These are phyloP conservation scores for Camptophora hylomeconis DNA, from an alignment of 2,329 filamentous ascomycete species.

Conservation along the genomic window DNA sequence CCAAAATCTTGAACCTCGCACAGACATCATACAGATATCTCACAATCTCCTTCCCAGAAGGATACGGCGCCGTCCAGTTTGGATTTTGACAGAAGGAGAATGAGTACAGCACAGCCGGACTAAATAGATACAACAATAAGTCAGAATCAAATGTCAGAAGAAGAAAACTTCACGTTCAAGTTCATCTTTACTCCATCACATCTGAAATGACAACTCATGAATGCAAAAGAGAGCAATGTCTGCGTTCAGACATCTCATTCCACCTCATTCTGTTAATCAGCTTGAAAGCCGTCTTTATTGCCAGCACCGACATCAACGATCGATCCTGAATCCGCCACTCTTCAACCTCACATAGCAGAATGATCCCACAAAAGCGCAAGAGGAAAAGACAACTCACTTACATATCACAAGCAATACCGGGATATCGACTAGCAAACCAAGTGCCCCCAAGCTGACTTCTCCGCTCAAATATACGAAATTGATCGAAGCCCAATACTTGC, in stretches of 20 bases:
- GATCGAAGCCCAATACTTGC: slow-evolving; percentile 43
- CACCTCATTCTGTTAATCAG: too few species aligned
- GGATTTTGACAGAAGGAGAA: slow-evolving; percentile 43
- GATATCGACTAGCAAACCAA: slow-evolving; percentile 52
- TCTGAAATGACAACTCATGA: not conserved
- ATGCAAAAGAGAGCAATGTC: not conserved
- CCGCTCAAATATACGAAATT: slow-evolving; percentile 49
- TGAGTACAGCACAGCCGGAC: slow-evolving; percentile 42
- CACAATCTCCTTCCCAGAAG: slow-evolving; percentile 37
- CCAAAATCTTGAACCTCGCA: slow-evolving; percentile 36
- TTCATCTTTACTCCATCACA: too few species aligned
- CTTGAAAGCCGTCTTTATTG: too few species aligned
- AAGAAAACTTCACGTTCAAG: too few species aligned
- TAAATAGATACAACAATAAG: too few species aligned
- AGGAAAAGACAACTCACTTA: slow-evolving; percentile 16
- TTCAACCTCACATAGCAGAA: too few species aligned
- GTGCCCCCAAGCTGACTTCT: slow-evolving; percentile 47
- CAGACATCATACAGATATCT: slow-evolving; percentile 42
- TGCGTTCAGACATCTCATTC: too few species aligned
- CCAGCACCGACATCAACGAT: too few species aligned
- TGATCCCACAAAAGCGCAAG: too few species aligned
- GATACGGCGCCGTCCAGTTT: slow-evolving; percentile 37
- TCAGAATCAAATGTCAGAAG: too few species aligned
- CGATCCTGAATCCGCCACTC: too few species aligned
- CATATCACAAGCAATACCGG: slow-evolving; percentile 44